These are phyloP conservation scores for Astragalus membranaceus DNA, from an alignment of 306 rosid genomes.

Conservation along the genomic window DNA sequence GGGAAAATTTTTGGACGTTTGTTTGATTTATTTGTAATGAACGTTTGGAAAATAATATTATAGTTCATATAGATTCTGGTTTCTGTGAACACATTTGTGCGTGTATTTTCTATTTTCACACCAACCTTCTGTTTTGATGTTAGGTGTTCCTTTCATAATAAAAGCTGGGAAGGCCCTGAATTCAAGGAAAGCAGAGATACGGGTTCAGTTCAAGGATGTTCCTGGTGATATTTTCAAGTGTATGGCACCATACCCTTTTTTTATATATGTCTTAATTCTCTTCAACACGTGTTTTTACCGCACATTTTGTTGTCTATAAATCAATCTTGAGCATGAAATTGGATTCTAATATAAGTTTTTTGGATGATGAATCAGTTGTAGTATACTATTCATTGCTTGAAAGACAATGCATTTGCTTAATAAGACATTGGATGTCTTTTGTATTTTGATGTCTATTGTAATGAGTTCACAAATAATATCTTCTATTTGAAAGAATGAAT, in stretches of 20 bases:
- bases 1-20: not conserved
- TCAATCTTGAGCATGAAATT: conserved; percentile 4
- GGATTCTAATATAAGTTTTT: not conserved
- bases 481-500: not conserved
- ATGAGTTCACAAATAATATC: not conserved
- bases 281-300: conserved; percentile 2
- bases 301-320: not conserved
- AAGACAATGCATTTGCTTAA: not conserved
- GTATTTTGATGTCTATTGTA: not conserved
- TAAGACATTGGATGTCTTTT: not conserved
- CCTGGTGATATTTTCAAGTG: conserved; percentile 98
- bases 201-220: conserved; percentile 96
- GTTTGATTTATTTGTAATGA: conserved; percentile 3
- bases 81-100: not conserved
- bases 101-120: not conserved
- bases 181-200: conserved; percentile 86
- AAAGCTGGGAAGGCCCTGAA: conserved; percentile 95
- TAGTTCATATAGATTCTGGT: not conserved
- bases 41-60: conserved; percentile 16
- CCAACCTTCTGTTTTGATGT: not conserved
- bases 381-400: not conserved
- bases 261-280: conserved; percentile 7
- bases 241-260: conserved; percentile 38
- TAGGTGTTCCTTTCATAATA: conserved; percentile 90
- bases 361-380: not conserved